These are phyloP conservation scores for Colletotrichum zoysiae DNA, from an alignment of 2,329 filamentous ascomycete genomes.

Conservation along the genomic window DNA sequence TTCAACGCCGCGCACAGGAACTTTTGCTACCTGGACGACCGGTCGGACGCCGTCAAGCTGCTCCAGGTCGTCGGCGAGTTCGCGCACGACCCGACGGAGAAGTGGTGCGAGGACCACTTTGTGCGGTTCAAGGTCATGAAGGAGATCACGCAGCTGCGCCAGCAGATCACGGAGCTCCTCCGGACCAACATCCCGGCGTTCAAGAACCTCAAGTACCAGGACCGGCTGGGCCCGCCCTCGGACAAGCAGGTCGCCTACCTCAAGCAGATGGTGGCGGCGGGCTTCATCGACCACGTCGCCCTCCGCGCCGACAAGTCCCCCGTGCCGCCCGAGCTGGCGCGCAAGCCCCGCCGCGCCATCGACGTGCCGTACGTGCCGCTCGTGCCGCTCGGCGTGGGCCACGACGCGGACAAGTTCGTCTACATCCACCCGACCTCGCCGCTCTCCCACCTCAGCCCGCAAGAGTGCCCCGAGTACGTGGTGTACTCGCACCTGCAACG, in stretches of 20 bases:
- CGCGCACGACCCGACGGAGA: constrained; percentile 77
- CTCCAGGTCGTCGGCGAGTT: constrained; percentile 91
- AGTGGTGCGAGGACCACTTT: constrained; percentile 86
- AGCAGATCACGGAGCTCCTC: constrained; percentile 86
- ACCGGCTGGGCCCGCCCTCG: constrained; percentile 69
- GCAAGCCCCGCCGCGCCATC: constrained; percentile 85
- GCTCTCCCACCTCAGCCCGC: constrained; percentile 75
- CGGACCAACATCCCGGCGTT: constrained; percentile 78
- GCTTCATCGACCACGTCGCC: constrained; percentile 94
- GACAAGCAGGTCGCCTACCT: constrained; percentile 81
- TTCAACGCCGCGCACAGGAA: constrained; percentile 81
- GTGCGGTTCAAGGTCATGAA: constrained; percentile 88
- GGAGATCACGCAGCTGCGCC: constrained; percentile 85
- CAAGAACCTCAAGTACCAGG: constrained; percentile 67
- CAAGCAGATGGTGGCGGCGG: constrained; percentile 91
- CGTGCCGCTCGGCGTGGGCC: constrained; percentile 70
- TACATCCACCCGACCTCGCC: constrained; percentile 90
- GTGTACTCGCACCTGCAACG: constrained; percentile 89
- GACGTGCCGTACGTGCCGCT: constrained; percentile 93
- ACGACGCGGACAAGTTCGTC: constrained; percentile 73
- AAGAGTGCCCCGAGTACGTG: constrained; percentile 87
- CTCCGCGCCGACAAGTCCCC: constrained; percentile 91
- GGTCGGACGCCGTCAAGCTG: constrained; percentile 89
- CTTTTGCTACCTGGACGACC: constrained; percentile 84
- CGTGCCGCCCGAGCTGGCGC: constrained; percentile 72